phyloP scores from a whole-genome alignment of 2,329 filamentous ascomycete species.

The Ceratocystis lukuohia region DNA sequence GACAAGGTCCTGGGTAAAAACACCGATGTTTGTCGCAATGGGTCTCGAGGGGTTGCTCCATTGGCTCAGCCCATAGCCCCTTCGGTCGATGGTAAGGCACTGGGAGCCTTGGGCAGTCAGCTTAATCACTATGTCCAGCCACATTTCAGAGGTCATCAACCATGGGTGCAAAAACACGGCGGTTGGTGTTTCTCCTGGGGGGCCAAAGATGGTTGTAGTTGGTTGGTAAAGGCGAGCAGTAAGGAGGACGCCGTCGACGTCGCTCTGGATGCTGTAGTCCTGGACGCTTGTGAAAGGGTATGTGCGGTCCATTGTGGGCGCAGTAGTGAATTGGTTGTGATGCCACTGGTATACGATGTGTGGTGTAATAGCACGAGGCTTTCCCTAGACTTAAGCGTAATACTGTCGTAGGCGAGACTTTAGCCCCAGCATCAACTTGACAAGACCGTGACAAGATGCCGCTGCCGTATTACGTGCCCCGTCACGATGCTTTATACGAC shows the following conservation, averaged over 20 bases:
- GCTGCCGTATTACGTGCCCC: too few species aligned
- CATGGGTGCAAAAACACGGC: constrained; percentile 13
- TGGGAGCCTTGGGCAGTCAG: background rate
- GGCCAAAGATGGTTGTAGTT: background rate
- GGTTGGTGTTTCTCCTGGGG: background rate
- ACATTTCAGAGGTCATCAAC: constrained; percentile 10
- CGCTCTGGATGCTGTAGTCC: background rate
- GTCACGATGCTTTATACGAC: too few species aligned
- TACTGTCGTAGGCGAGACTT: too few species aligned
- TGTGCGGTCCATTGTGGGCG: background rate
- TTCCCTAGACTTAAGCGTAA: too few species aligned
- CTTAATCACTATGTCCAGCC: background rate
- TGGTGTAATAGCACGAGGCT: too few species aligned
- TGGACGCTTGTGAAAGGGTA: background rate
- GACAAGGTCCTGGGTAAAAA: background rate
- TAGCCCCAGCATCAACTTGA: too few species aligned
- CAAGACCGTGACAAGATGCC: too few species aligned
- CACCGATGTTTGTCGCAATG: background rate
- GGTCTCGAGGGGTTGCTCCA: background rate
- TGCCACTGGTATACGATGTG: background rate
- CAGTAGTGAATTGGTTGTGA: background rate
- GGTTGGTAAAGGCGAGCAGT: background rate
- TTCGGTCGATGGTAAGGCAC: constrained; percentile 9
- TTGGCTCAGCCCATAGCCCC: constrained; percentile 7
- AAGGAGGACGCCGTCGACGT: background rate